A percentile compares a stretch with the other conserved stretches of the same genome.
These are phyloP conservation scores for Puccinellia tenuiflora DNA, from an alignment of 176 grass and related monocot species.

Conservation along the genomic window DNA sequence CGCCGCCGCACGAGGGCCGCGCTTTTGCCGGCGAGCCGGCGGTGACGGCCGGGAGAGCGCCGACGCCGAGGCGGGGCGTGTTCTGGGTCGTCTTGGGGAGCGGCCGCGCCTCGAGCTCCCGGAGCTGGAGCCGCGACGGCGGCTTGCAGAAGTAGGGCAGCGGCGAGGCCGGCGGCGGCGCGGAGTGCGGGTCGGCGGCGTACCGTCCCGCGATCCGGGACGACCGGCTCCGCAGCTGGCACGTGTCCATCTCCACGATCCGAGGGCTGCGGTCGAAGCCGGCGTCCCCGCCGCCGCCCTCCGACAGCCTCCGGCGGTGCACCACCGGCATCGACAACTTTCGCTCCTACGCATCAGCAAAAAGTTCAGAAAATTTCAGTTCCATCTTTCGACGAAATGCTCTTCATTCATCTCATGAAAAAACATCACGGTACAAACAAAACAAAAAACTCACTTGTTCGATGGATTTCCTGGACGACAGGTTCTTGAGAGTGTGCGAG, in stretches of 20 bases:
- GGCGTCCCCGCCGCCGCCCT: conserved; percentile 29
- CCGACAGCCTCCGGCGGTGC: conserved; percentile 50
- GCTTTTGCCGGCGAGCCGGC: conserved; percentile 39
- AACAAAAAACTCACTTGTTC: conserved; percentile 23
- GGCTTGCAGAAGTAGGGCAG: conserved; percentile 29
- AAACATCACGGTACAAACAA: background rate
- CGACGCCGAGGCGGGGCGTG: conserved; percentile 34
- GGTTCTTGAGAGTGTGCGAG: background rate
- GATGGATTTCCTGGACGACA: conserved; percentile 28
- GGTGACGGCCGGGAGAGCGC: background rate
- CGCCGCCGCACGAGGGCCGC: background rate
- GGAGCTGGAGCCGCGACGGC: conserved; percentile 12
- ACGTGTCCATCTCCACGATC: conserved; percentile 93
- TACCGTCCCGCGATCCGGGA: conserved; percentile 34
- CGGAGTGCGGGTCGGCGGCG: background rate
- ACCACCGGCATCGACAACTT: background rate
- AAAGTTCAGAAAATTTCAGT: background rate
- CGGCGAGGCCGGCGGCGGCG: background rate
- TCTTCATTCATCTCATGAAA: background rate
- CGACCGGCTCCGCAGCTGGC: conserved; percentile 41
- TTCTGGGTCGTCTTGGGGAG: conserved; percentile 52
- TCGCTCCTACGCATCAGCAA: conserved; percentile 35
- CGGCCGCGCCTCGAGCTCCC: background rate
- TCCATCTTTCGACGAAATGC: background rate
- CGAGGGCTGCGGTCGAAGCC: conserved; percentile 56